A percentile compares a stretch with the other conserved stretches of the same genome.
Conservation (phyloP, 2,329 filamentous ascomycete species). For the Graphilbum sp. region DNA sequence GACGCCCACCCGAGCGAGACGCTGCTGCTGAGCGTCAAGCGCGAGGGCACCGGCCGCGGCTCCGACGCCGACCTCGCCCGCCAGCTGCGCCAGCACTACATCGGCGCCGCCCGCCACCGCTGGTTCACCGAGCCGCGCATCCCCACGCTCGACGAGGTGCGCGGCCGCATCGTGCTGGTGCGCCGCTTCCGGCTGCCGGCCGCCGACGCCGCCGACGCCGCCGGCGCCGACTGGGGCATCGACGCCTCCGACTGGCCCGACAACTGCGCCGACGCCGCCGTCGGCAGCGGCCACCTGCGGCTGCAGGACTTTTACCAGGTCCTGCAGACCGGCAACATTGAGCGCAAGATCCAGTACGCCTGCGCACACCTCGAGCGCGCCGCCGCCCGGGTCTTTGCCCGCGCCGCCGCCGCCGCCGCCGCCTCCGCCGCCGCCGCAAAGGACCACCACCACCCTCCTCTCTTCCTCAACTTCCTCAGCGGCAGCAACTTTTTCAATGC, state of each 20-base stretch:
- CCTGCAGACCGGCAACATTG: conserved; percentile 54
- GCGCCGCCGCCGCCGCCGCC: too few species aligned
- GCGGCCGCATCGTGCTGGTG: conserved; percentile 71
- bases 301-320: conserved; percentile 96
- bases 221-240: conserved; percentile 37
- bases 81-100: conserved; percentile 57
- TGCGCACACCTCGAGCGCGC: conserved; percentile 64
- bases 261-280: conserved; percentile 64
- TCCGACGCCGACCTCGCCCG: conserved; percentile 64
- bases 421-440: too few species aligned
- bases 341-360: conserved; percentile 61
- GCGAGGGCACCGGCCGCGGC: conserved; percentile 69
- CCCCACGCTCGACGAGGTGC: conserved; percentile 60
- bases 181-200: conserved; percentile 52
- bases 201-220: conserved; percentile 4
- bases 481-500: conserved; percentile 91
- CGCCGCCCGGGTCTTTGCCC: conserved; percentile 27
- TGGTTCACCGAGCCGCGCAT: conserved; percentile 72
- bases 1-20: conserved; percentile 64
- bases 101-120: neutral
- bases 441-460: conserved; percentile 18
- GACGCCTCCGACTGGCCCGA: conserved; percentile 63
- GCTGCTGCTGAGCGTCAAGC: conserved; percentile 75
- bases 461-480: conserved; percentile 82
- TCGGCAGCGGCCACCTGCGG: conserved; percentile 55